Conservation (phyloP, 768 basidiomycete species). For the Cubamyces lactineus region DNA sequence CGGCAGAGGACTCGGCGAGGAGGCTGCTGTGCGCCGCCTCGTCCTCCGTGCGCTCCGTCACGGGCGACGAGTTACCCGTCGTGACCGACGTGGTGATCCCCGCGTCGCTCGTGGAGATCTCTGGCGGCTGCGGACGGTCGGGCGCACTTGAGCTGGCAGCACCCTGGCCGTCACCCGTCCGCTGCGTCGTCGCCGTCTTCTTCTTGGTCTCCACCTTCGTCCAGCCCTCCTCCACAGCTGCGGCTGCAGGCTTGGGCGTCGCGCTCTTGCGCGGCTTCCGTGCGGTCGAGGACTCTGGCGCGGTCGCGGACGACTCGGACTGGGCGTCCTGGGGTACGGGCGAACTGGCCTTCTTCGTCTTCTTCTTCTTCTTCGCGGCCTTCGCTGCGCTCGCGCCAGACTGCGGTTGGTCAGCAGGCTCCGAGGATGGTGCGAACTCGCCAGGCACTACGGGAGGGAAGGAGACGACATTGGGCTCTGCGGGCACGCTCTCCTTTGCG, state of each 20-base stretch:
- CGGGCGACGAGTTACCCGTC: slow-evolving; percentile 42
- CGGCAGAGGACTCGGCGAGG: slow-evolving; percentile 5
- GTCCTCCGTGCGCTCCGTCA: slow-evolving; percentile 39
- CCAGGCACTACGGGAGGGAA: slow-evolving; percentile 50
- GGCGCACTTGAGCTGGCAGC: slow-evolving; percentile 18
- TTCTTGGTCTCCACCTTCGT: slow-evolving; percentile 66
- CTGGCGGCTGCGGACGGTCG: slow-evolving; percentile 28
- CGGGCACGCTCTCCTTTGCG: slow-evolving; percentile 14
- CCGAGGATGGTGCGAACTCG: slow-evolving; percentile 41
- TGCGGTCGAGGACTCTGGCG: slow-evolving; percentile 33
- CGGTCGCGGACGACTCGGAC: slow-evolving; percentile 35
- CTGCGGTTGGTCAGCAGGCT: slow-evolving; percentile 28
- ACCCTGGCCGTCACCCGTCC: slow-evolving; percentile 2
- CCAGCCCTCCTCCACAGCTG: slow-evolving; percentile 69
- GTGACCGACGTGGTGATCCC: slow-evolving; percentile 49
- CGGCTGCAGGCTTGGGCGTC: slow-evolving; percentile 33
- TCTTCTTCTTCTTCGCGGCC: slow-evolving; percentile 50
- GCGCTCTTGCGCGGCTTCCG: slow-evolving; percentile 37
- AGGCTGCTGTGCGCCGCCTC: slow-evolving; percentile 20
- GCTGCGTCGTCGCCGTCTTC: slow-evolving; percentile 24
- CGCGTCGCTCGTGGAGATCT: slow-evolving; percentile 50
- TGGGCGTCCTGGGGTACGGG: slow-evolving; percentile 26
- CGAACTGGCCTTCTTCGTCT: slow-evolving; percentile 31
- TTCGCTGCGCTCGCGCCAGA: slow-evolving; percentile 34
- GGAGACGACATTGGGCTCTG: slow-evolving; percentile 37